These are phyloP conservation scores for Coprinopsis sp. DNA, from an alignment of 768 basidiomycete species.

Conservation along the genomic window DNA sequence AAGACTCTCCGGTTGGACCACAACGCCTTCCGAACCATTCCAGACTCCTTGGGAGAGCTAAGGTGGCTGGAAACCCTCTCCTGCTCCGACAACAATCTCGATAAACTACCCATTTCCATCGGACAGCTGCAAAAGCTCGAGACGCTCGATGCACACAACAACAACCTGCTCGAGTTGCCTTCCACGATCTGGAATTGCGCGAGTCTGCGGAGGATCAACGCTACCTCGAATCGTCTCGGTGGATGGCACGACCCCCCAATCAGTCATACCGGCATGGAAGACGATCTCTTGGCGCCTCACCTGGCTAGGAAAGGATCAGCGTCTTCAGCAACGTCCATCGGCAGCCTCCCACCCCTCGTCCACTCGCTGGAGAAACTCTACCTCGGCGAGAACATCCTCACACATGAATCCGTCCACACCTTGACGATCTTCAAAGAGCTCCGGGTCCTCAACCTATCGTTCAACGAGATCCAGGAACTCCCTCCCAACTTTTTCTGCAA, in stretches of 20 bases:
- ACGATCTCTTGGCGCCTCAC: constrained; percentile 11
- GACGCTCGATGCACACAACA: constrained; percentile 84
- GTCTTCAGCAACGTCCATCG: constrained; percentile 17
- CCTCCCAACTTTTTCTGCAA: constrained; percentile 73
- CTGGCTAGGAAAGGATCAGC: constrained; percentile 30
- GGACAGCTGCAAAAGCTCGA: constrained; percentile 73
- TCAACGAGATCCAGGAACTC: constrained; percentile 90
- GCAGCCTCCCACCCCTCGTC: constrained; percentile 41
- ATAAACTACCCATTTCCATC: constrained; percentile 68
- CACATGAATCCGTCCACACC: constrained; percentile 72
- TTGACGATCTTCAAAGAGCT: constrained; percentile 76
- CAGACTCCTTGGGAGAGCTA: constrained; percentile 78
- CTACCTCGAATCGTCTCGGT: constrained; percentile 81
- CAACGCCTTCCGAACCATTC: constrained; percentile 81
- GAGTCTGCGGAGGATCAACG: constrained; percentile 68
- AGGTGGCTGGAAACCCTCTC: constrained; percentile 66
- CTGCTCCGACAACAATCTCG: constrained; percentile 88
- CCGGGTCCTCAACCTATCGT: constrained; percentile 82
- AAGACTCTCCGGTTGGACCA: constrained; percentile 72
- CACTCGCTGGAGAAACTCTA: constrained; percentile 73
- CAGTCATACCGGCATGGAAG: not conserved
- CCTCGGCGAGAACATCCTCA: constrained; percentile 85
- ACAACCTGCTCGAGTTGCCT: constrained; percentile 77
- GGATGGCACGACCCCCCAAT: constrained; percentile 63
- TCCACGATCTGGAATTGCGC: constrained; percentile 79